Evolutionary conservation across 805 yeast genomes (phyloP).

Genomic region (Kazachstania africana): DNA sequence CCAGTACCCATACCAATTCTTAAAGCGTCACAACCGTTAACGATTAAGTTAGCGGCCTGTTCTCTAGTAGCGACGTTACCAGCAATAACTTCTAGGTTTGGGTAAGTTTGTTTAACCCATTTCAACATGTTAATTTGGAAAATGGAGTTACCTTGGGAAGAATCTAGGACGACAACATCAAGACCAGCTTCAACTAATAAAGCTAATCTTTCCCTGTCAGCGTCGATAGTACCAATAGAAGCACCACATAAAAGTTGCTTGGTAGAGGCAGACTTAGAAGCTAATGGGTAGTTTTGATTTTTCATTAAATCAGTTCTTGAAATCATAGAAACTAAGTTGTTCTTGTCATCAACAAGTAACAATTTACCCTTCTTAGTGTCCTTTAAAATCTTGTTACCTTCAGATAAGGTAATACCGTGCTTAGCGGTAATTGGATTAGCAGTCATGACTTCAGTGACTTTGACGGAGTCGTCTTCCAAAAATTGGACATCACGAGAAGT

Average conservation of each 20-base stretch:
- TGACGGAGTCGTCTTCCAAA: slow-evolving; percentile 56
- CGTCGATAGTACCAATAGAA: slow-evolving; percentile 87
- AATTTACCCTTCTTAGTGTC: slow-evolving; percentile 94
- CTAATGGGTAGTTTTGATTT: slow-evolving; percentile 85
- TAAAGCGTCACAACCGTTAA: slow-evolving; percentile 94
- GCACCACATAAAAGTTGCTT: slow-evolving; percentile 98
- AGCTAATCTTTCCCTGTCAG: slow-evolving; percentile 74
- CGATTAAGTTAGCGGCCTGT: slow-evolving; percentile 91
- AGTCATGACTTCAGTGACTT: slow-evolving; percentile 79
- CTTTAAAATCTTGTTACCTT: slow-evolving; percentile 87
- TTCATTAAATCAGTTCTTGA: slow-evolving; percentile 96
- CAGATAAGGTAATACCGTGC: slow-evolving; percentile 66
- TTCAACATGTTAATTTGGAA: slow-evolving; percentile 90
- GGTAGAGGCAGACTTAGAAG: slow-evolving; percentile 84
- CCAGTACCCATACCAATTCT: slow-evolving; percentile 99
- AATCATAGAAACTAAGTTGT: slow-evolving; percentile 73
- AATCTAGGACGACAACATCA: slow-evolving; percentile 91
- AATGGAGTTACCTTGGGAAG: slow-evolving; percentile 94
- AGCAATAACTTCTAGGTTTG: slow-evolving; percentile 80
- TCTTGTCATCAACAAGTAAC: slow-evolving; percentile 74
- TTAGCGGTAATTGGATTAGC: slow-evolving; percentile 73
- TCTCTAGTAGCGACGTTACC: slow-evolving; percentile 99
- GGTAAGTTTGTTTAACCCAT: slow-evolving; percentile 74
- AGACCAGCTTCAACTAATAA: slow-evolving; percentile 90
- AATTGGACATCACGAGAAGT: slow-evolving; percentile 97